A percentile compares a stretch with the other conserved stretches of the same genome.
Conservation (phyloP, 2,329 filamentous ascomycete genomes). For the Fusarium clavum region DNA sequence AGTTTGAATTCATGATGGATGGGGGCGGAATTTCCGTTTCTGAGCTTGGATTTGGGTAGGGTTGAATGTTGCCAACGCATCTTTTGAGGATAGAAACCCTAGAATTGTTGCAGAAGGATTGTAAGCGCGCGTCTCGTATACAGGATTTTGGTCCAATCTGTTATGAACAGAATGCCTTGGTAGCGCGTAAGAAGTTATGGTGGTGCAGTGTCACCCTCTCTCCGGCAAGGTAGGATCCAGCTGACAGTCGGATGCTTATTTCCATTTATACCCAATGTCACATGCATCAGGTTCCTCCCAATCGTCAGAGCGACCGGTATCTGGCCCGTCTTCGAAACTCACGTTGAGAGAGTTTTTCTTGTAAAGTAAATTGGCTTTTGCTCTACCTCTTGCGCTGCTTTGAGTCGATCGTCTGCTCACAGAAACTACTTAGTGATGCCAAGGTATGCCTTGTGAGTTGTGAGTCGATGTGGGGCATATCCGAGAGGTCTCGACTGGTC, state of each 20-base stretch:
- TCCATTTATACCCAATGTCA: not conserved
- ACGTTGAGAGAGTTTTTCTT: not conserved
- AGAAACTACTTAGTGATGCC: not conserved
- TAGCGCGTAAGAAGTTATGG: not conserved
- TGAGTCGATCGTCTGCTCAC: too few relatives aligned
- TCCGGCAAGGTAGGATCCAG: not conserved
- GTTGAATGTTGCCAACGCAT: not conserved
- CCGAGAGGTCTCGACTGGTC: not conserved
- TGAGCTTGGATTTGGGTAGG: accelerated
- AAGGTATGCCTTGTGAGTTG: too few relatives aligned
- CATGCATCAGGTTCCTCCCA: not conserved
- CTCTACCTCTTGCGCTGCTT: accelerated
- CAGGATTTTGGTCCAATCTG: not conserved
- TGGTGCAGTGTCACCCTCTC: too few relatives aligned
- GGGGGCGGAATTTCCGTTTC: not conserved
- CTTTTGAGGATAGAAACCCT: accelerated
- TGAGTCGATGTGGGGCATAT: not conserved
- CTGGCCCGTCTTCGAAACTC: not conserved
- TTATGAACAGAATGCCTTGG: not conserved
- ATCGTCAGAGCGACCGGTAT: not conserved
- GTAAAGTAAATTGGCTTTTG: too few relatives aligned
- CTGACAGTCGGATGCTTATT: not conserved
- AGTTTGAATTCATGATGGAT: not conserved
- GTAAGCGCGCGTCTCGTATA: not conserved
- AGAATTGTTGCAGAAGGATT: not conserved